Percentiles rank a stretch among this genome's conserved stretches.
Conservation (phyloP, 108 stramenopile genomes). For the Pseudonitzschia pungens region DNA sequence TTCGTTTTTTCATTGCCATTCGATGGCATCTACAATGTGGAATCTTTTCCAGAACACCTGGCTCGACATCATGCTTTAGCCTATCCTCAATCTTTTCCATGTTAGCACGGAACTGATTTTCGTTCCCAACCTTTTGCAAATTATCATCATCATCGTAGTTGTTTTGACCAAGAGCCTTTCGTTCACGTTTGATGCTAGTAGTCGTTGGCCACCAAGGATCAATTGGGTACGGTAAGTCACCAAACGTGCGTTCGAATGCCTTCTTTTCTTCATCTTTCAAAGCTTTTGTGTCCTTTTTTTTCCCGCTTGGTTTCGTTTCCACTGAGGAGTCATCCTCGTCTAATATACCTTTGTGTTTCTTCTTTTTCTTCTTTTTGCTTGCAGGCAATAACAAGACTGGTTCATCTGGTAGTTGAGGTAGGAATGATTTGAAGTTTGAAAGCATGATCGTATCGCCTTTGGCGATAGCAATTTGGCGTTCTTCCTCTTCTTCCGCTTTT, state of each 20-base stretch:
- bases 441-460: constrained; percentile 30
- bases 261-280: constrained; percentile 10
- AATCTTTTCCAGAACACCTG: constrained; percentile 78
- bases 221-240: constrained; percentile 43
- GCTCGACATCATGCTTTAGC: constrained; percentile 49
- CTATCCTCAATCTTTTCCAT: constrained; percentile 36
- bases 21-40: constrained; percentile 82
- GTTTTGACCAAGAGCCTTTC: constrained; percentile 35
- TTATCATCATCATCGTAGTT: constrained; percentile 51
- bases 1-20: constrained; percentile 34
- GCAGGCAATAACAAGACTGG: constrained; percentile 18
- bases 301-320: constrained; percentile 14
- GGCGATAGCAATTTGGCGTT: constrained; percentile 17
- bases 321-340: constrained; percentile 26
- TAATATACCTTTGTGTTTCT: constrained; percentile 20
- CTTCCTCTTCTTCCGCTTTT: constrained; percentile 20
- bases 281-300: constrained; percentile 10
- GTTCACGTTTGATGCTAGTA: constrained; percentile 54
- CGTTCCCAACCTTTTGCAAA: constrained; percentile 17
- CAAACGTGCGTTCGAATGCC: constrained; percentile 16
- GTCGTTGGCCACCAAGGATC: constrained; percentile 83
- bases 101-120: constrained; percentile 42
- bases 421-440: constrained; percentile 32
- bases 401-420: constrained; percentile 47
- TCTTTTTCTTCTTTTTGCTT: constrained; percentile 16